Base-by-base conservation (phyloP, 345 rosid species). In the Viola odorata region DNA sequence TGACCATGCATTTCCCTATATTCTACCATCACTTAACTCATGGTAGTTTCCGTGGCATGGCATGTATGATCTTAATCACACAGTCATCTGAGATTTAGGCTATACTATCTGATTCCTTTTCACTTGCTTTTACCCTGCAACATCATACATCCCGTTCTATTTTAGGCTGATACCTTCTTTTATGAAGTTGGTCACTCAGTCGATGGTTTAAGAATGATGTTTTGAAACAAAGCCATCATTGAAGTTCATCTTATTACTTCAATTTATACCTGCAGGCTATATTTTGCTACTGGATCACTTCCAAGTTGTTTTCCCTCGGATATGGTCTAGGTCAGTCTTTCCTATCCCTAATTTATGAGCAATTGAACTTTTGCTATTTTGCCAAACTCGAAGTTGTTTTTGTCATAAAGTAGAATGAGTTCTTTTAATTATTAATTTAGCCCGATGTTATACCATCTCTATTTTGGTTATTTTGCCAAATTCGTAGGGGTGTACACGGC, bases 201-300 rank as follows among this genome's bases (percentile, higher is more conserved):
- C n/a, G 2, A 23, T 23, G 32, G 32, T 23, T 23, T 23, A 23
- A 23, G 2, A n/a, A n/a, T 23, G 32, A 2, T 23, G 32, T 37
- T 13, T 53, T 40, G 12, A 56, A 17, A 44, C 12, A 41, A 41
- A 49, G 39, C 39, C n/a, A n/a, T n/a, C n/a, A n/a, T n/a, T n/a
- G n/a, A n/a, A n/a, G 32, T 23, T 23, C 32, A 37, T 40, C 41
- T 7, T 59, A 12, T 49, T 6, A 41, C 37, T 53, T 8, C 14
- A 4, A 15, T 5, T 55, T 62, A 49, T 66, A 41, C 49, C 37
- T 66, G 77, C 96, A 92, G 97, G 97, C 98, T 55, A 75, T 89
- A 64, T 87, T 89, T 71, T 87, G 96, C 69, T 92, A 89, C 66
- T 87, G 96, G 98, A 61, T 92, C 39, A 84, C 98, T 15, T 87